Evolutionary conservation across 768 basidiomycete species (phyloP).

Genomic region (Mycena galopus): DNA sequence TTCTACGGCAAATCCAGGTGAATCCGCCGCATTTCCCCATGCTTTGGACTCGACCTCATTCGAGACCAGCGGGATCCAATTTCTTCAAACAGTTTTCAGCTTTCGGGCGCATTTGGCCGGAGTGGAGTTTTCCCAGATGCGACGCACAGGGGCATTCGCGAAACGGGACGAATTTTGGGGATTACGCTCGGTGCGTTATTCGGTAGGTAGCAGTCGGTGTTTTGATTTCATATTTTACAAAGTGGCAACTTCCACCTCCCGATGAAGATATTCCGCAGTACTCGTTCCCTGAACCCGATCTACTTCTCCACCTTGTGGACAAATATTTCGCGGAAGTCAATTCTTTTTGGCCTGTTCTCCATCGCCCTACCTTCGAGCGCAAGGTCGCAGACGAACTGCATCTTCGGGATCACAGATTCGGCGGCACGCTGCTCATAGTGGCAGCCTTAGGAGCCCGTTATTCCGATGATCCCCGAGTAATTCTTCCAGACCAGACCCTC

Average conservation of each 20-base stretch:
- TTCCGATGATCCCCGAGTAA: slow-evolving; percentile 70
- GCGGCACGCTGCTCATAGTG: slow-evolving; percentile 43
- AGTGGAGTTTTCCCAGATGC: neutral
- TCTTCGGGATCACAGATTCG: slow-evolving; percentile 62
- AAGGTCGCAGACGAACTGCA: slow-evolving; percentile 66
- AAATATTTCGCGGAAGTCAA: slow-evolving; percentile 70
- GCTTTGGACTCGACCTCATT: neutral
- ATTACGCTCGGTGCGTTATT: slow-evolving; percentile 53
- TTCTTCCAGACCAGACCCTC: slow-evolving; percentile 40
- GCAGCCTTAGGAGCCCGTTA: slow-evolving; percentile 71
- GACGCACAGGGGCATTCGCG: slow-evolving; percentile 37
- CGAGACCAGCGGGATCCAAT: slow-evolving; percentile 57
- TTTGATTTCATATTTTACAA: neutral
- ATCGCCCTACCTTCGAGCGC: slow-evolving; percentile 76
- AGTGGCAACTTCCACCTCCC: slow-evolving; percentile 13
- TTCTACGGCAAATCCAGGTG: too few species aligned
- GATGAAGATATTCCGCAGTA: slow-evolving; percentile 46
- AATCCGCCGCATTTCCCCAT: neutral
- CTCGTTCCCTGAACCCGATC: slow-evolving; percentile 64
- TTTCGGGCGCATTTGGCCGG: slow-evolving; percentile 50
- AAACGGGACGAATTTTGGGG: slow-evolving; percentile 66
- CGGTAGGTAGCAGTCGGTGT: neutral
- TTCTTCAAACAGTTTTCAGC: slow-evolving; percentile 69
- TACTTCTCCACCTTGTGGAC: slow-evolving; percentile 68
- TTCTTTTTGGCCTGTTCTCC: slow-evolving; percentile 72